Evolutionary conservation across 768 basidiomycete genomes (phyloP), one percentile per base, ranked within the genome.

Genomic region (Rhodosporidiobolus odoratus): DNA sequence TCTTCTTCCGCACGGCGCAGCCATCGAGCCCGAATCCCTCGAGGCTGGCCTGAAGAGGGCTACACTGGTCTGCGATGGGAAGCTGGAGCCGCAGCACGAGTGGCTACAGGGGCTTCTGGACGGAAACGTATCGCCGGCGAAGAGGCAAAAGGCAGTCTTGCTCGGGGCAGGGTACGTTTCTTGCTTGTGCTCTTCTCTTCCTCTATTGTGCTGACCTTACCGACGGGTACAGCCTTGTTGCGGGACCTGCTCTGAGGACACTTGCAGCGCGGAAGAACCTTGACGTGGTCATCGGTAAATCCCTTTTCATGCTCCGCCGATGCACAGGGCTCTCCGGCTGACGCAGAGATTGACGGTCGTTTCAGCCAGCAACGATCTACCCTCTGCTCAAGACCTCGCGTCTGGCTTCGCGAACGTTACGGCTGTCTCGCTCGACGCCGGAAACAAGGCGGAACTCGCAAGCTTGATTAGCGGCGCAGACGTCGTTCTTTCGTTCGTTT

Each of bases 181-280:
- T 17, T 21, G 12, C 17, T 12, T 17, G 17, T 10, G 25, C 8
- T 16, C 38, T 10, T 17, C 15, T 4, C 0, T 4, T 25, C 23
- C 13, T 7, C 0, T 8, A 34, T 17, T 1, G 13, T 21, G 15
- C 45, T 37, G 19, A n/a, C 62, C 17, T 3, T 4, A 2, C 8
- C 5, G 3, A 4, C n/a, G n/a, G 10, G 0, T 16, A 5, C 58
- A 74, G 73, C 8, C 92, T 96, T 87, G 94, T 97, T 27, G 91
- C 92, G 8, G 89, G 88, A 4, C 94, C 94, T 23, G 90, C 90
- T 0, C 87, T 92, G 5, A 85, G 89, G 61, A 85, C 89, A 76
- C 83, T 96, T 77, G 56, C 65, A 7, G 45, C 48, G 0, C 43
- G 63, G 41, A 16, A 38, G 0, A 88, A 91, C 72, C 80, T 93